Base-by-base conservation (phyloP, 73 alveolate species). In the Diophrys appendiculata region DNA sequence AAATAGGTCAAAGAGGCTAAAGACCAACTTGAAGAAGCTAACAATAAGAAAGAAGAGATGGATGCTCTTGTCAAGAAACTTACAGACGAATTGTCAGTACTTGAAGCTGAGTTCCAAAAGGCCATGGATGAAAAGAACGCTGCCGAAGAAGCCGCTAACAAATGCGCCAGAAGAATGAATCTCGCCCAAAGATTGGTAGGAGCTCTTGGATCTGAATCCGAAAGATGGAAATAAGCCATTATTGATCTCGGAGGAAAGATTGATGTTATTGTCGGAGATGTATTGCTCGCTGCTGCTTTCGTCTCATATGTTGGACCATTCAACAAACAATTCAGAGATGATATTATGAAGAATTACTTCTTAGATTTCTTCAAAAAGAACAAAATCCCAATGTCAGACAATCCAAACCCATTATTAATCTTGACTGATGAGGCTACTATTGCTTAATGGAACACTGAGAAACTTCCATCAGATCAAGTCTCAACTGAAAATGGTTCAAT, bases 81-180 rank as follows among this genome's bases (percentile, higher is more conserved):
- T 54, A 96, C 90, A 70, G 98, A 76, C 65, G 97, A 88, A 84
- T 84, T 97, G 74, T 96, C 95, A 80, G 82, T 83, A 30, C 95
- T 97, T 67, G 88, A 90, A 88, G 99, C 97, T 52, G 97, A 92
- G 56, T 95, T 95, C 90, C 94, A 96, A 77, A 92, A 94, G 89
- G 99, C 99, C 69, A 95, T 95, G 91, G 99, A 97, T 68, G 99
- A 98, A 84, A 96, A 94, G 92, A 92, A 97, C 65, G 99, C 98
- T 68, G 99, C 99, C 35, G 97, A 92, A 83, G 95, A 95, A 28
- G 99, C 97, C 86, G 98, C 98, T 1, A 95, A 71, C 34, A 98
- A 95, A 92, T 97, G 99, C 83, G 98, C 96, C 52, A 94, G 95
- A 88, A 97, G 98, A 94, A 95, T 97, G 80, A 91, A 93, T 65